Evolutionary conservation across 306 rosid species (phyloP).

Genomic region (Cucurbita moschata): DNA sequence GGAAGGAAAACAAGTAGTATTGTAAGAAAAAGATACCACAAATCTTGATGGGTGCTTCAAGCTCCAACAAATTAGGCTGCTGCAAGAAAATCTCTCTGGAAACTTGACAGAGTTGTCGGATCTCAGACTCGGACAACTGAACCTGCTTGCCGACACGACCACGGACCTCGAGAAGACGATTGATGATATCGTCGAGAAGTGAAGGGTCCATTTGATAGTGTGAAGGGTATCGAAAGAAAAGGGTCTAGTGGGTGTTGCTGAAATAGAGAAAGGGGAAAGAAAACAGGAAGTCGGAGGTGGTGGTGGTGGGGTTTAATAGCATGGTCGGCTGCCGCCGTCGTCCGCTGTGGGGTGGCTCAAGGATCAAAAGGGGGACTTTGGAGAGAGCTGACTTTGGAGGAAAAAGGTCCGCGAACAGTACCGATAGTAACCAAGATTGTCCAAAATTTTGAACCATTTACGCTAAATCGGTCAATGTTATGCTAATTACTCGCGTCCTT

Average conservation of each 20-base stretch:
- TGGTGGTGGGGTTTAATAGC: conserved; percentile 1
- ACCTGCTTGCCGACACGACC: conserved; percentile 86
- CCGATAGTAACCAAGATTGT: not conserved
- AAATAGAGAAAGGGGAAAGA: not conserved
- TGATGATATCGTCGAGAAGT: conserved; percentile 69
- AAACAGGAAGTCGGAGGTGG: not conserved
- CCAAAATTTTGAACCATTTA: not conserved
- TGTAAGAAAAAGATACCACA: conserved; percentile 39
- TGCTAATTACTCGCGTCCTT: not conserved
- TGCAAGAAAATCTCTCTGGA: conserved; percentile 68
- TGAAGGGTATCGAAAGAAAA: not conserved
- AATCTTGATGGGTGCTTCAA: conserved; percentile 89
- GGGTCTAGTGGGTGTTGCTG: not conserved
- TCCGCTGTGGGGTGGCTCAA: not conserved
- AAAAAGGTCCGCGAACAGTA: not conserved
- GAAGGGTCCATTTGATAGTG: conserved; percentile 42
- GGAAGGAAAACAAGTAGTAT: not conserved
- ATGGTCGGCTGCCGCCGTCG: conserved; percentile 2
- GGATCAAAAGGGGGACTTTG: not conserved
- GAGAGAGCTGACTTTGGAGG: conserved; percentile 3
- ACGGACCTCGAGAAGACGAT: conserved; percentile 66
- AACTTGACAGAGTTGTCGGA: conserved; percentile 63
- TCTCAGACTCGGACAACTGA: conserved; percentile 83
- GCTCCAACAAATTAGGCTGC: conserved; percentile 74
- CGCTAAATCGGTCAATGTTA: not conserved